phyloP scores from a whole-genome alignment of 129 eudicot genomes.

The Arctium lappa region DNA sequence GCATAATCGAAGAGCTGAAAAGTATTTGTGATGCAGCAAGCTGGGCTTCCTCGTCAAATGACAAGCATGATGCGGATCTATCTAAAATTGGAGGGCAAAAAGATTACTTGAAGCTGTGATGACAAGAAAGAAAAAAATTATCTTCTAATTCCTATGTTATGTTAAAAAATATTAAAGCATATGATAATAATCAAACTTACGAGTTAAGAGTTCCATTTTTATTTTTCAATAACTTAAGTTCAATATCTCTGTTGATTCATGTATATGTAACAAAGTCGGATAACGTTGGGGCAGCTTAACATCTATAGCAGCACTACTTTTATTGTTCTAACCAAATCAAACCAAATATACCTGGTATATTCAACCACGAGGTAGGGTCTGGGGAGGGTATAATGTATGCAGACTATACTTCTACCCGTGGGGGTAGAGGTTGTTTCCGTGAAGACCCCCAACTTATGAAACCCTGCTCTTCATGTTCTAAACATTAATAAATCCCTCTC shows the following conservation, averaged over 20 bases:
- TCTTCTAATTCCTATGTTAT: background rate
- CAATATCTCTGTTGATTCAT: no score
- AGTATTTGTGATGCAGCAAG: background rate
- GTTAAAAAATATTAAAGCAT: background rate
- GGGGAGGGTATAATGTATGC: no score
- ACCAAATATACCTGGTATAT: background rate
- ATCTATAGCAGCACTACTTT: no score
- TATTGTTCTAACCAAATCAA: background rate
- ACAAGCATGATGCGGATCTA: background rate
- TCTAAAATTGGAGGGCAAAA: background rate
- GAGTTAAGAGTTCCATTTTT: background rate
- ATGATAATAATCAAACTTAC: background rate
- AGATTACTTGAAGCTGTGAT: background rate
- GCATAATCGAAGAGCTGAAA: background rate
- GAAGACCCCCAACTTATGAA: background rate
- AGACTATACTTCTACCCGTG: no score
- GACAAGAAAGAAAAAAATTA: no score
- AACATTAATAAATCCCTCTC: background rate
- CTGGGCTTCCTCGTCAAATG: background rate
- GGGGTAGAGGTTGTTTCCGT: background rate
- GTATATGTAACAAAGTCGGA: background rate
- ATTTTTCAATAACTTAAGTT: no score
- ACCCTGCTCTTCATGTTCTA: background rate
- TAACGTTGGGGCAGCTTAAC: background rate
- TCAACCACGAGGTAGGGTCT: background rate